Evolutionary conservation across 805 yeast species (phyloP).

Genomic region (Hanseniaspora nectarophila): DNA sequence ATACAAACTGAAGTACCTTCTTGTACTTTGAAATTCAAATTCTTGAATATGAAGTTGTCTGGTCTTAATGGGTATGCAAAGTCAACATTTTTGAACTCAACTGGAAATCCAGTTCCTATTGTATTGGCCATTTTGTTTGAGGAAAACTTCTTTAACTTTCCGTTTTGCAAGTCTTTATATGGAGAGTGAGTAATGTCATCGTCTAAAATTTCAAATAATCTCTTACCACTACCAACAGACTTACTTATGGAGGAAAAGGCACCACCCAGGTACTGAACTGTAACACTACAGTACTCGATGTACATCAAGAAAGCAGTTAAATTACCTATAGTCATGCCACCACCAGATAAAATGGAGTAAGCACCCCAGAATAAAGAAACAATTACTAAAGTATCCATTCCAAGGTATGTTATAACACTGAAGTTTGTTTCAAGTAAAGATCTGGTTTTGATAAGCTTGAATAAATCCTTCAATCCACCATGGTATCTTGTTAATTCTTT

Average conservation of each 20-base stretch:
- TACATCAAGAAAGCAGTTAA: conserved; percentile 88
- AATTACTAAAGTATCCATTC: conserved; percentile 74
- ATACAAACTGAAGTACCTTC: conserved; percentile 57
- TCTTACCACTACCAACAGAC: conserved; percentile 91
- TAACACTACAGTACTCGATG: conserved; percentile 85
- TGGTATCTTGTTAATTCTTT: conserved; percentile 69
- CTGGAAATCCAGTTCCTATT: conserved; percentile 20
- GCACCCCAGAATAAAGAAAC: conserved; percentile 74
- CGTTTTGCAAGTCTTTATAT: conserved; percentile 6
- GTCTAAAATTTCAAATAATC: conserved; percentile 79
- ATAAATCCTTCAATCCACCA: conserved; percentile 51
- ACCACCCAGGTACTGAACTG: conserved; percentile 83
- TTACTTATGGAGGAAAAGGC: conserved; percentile 94
- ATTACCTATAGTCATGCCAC: conserved; percentile 75
- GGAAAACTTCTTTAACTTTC: conserved; percentile 3
- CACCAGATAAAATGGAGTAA: conserved; percentile 55
- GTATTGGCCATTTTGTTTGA: conserved; percentile 21
- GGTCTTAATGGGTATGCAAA: conserved; percentile 87
- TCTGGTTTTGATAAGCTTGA: conserved; percentile 62
- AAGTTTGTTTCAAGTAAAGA: conserved; percentile 70
- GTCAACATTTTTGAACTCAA: conserved; percentile 52
- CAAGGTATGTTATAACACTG: conserved; percentile 62
- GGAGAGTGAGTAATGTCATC: conserved; percentile 14
- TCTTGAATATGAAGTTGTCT: conserved; percentile 42
- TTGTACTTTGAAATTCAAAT: conserved; percentile 38